Evolutionary conservation across 495 filamentous ascomycete species (phyloP).

Genomic region (Choiromyces venosus): DNA sequence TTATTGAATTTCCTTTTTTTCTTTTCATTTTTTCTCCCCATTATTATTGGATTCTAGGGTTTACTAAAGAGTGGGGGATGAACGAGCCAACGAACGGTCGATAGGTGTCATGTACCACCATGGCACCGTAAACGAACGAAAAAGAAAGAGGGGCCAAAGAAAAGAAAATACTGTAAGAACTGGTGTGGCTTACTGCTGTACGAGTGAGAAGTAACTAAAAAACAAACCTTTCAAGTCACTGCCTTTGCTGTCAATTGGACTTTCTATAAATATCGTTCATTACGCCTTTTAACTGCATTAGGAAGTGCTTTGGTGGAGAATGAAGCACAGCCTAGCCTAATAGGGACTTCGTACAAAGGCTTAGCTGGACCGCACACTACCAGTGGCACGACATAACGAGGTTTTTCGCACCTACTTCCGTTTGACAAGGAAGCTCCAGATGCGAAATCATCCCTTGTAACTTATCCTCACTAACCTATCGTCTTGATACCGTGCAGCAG

Average conservation of each 20-base stretch:
- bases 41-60: background rate
- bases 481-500: background rate
- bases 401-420: background rate
- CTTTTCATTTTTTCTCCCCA: background rate
- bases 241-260: background rate
- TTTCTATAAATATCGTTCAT: background rate
- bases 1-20: background rate
- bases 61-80: background rate
- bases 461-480: background rate
- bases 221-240: background rate
- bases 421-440: background rate
- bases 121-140: background rate
- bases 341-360: background rate
- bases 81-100: background rate
- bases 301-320: background rate
- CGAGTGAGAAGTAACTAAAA: background rate
- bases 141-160: background rate
- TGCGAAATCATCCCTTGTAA: background rate
- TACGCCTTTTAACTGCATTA: background rate
- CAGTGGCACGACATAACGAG: background rate
- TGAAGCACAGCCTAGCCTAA: background rate
- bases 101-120: background rate
- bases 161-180: background rate
- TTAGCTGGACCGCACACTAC: background rate
- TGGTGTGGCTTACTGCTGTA: background rate